Evolutionary conservation across 768 basidiomycete species (phyloP), one percentile per base, ranked within the genome.

Genomic region (Porphyrellus cyaneotinctus): DNA sequence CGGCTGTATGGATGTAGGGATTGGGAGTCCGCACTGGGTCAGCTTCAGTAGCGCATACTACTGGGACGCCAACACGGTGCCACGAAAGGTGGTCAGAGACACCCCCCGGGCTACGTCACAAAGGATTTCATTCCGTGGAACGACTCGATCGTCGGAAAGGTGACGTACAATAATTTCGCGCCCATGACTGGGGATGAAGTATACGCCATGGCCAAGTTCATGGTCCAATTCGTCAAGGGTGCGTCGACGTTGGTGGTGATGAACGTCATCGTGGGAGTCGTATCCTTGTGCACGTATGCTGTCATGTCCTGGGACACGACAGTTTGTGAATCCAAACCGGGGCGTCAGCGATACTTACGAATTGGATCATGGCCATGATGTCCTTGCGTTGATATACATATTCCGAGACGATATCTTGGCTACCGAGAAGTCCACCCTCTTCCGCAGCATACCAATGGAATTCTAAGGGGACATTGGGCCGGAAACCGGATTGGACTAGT

Each of bases 401-500:
- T 24, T 64, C 66, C 28, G 73, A 72, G 5, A 78, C 81, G 51
- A 84, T 72, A 8, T 79, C 82, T 54, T 80, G 79, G 33, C 77
- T 49, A 18, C 48, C 49, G 17, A 63, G 47, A 26, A 56, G 45
- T 30, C 61, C 54, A 44, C 54, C 66, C 44, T 68, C 87, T 75
- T 90, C 88, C 38, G 83, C 87, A 46, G 87, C 84, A 64, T 89
- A 91, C 89, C 87, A 90, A 58, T 90, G 87, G 68, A 91, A 91
- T 64, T 91, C 87, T 31, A 91, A 75, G 6, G 31, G 31, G 14
- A 44, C 31, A 13, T 5, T 15, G 20, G 82, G 88, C 37, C 67
- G 78, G 75, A 85, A 91, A 63, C 83, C 80, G 33, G 84, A 78
- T 24, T 79, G 76, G 58, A 91, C 74, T 52, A 91, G 73, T 13